These are phyloP conservation scores for Pascua sp. DNA, from an alignment of 1,284 basidiomycete species.

Conservation along the genomic window DNA sequence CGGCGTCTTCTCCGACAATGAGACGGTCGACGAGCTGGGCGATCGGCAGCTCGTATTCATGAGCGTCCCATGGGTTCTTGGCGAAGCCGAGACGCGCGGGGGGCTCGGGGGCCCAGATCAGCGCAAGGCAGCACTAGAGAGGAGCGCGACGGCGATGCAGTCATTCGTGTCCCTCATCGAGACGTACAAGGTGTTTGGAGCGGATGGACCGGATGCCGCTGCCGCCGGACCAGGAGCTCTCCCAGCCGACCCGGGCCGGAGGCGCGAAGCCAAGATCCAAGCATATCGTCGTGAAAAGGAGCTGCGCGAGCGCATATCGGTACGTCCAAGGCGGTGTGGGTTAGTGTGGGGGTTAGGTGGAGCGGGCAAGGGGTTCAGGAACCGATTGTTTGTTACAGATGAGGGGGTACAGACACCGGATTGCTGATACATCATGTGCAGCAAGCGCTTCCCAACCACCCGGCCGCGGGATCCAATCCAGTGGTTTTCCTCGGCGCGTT, in stretches of 20 bases:
- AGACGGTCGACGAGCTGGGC: slow-evolving; percentile 75
- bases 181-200: slow-evolving; percentile 65
- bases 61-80: slow-evolving; percentile 66
- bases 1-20: slow-evolving; percentile 80
- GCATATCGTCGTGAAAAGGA: slow-evolving; percentile 83
- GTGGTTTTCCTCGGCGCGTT: slow-evolving; percentile 33
- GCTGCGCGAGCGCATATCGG: slow-evolving; percentile 65
- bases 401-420: neutral
- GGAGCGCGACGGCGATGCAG: slow-evolving; percentile 62
- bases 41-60: slow-evolving; percentile 78
- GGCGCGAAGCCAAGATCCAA: slow-evolving; percentile 79
- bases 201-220: slow-evolving; percentile 8
- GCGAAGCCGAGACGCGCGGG: slow-evolving; percentile 68
- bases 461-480: slow-evolving; percentile 40
- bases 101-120: slow-evolving; percentile 60
- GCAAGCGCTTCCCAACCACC: slow-evolving; percentile 57
- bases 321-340: slow-evolving; percentile 34
- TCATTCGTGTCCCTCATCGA: slow-evolving; percentile 60
- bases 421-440: slow-evolving; percentile 29
- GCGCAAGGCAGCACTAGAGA: slow-evolving; percentile 58
- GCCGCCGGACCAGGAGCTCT: slow-evolving; percentile 51
- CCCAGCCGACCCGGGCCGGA: slow-evolving; percentile 62
- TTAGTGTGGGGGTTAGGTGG: neutral
- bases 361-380: neutral
- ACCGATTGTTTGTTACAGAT: neutral